Conservation (phyloP, 345 rosid species). For the Citrus sp. region DNA sequence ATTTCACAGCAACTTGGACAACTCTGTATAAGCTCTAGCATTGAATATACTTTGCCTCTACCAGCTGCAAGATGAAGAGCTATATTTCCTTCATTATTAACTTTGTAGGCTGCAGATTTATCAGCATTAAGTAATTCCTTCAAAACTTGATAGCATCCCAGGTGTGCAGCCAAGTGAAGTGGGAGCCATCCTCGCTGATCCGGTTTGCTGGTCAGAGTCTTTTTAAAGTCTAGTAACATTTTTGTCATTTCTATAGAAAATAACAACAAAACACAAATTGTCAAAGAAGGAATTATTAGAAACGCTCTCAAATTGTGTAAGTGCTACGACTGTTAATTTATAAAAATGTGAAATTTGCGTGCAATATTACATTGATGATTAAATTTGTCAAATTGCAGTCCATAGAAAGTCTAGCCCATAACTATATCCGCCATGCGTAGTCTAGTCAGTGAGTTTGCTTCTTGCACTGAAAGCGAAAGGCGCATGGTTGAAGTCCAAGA, state of each 20-base stretch:
- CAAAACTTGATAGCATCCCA: neutral
- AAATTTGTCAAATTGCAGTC: too few species aligned
- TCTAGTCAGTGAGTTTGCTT: too few species aligned
- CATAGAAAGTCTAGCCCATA: too few species aligned
- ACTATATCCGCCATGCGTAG: too few species aligned
- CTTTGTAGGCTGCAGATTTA: constrained; percentile 4
- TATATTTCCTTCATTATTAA: neutral
- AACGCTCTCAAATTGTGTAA: too few species aligned
- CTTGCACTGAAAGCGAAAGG: too few species aligned
- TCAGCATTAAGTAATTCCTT: neutral
- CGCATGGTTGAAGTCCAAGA: too few species aligned
- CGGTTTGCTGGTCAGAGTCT: neutral
- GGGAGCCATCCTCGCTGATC: constrained; percentile 15
- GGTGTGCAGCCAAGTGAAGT: constrained; percentile 22
- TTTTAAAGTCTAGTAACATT: neutral
- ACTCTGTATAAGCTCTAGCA: neutral
- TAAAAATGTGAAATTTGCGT: too few species aligned
- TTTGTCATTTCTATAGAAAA: neutral
- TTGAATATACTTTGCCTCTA: neutral
- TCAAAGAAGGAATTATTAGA: too few species aligned
- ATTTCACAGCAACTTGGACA: constrained; percentile 11
- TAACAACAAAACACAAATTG: neutral
- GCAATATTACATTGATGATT: too few species aligned
- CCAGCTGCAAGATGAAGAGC: constrained; percentile 5
- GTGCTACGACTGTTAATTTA: too few species aligned